Percentiles rank a stretch among this genome's conserved stretches.
Conservation (phyloP, 2,329 filamentous ascomycete species). For the Epichloe glyceriae region DNA sequence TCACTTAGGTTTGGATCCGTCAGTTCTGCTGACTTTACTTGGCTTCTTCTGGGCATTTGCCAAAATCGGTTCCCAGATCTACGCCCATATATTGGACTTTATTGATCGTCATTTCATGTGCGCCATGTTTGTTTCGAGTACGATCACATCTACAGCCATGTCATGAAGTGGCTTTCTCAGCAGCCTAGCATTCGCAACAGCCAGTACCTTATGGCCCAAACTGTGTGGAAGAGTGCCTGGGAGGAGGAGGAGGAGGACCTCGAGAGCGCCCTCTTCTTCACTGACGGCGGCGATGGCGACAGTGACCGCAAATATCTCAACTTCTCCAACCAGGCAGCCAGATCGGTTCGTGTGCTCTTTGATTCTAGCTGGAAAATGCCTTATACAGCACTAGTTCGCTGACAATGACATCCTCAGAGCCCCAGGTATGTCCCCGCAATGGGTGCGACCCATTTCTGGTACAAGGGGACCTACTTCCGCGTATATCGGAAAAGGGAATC, state of each 20-base stretch:
- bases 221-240: slow-evolving; percentile 41
- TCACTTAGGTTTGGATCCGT: slow-evolving; percentile 35
- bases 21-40: slow-evolving; percentile 29
- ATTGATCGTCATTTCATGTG: slow-evolving; percentile 35
- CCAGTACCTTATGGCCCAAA: slow-evolving; percentile 42
- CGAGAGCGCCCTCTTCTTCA: slow-evolving; percentile 23
- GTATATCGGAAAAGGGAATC: slow-evolving; percentile 34
- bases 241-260: slow-evolving; percentile 39
- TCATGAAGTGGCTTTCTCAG: slow-evolving; percentile 45
- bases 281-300: slow-evolving; percentile 24
- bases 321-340: slow-evolving; percentile 40
- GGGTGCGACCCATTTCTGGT: slow-evolving; percentile 42
- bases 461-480: slow-evolving; percentile 35
- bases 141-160: slow-evolving; percentile 44
- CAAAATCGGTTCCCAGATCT: slow-evolving; percentile 22
- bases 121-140: slow-evolving; percentile 38
- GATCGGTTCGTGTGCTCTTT: background rate
- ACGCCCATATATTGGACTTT: slow-evolving; percentile 21
- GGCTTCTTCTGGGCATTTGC: slow-evolving; percentile 35
- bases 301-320: slow-evolving; percentile 36
- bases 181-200: slow-evolving; percentile 39
- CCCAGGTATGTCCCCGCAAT: slow-evolving; percentile 42
- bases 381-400: too few relatives aligned
- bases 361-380: too few relatives aligned
- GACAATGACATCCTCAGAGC: slow-evolving; percentile 16